Evolutionary conservation across 73 alveolate species (phyloP), one percentile per base, ranked within the genome.

Genomic region (Paramecium octaurelia): DNA sequence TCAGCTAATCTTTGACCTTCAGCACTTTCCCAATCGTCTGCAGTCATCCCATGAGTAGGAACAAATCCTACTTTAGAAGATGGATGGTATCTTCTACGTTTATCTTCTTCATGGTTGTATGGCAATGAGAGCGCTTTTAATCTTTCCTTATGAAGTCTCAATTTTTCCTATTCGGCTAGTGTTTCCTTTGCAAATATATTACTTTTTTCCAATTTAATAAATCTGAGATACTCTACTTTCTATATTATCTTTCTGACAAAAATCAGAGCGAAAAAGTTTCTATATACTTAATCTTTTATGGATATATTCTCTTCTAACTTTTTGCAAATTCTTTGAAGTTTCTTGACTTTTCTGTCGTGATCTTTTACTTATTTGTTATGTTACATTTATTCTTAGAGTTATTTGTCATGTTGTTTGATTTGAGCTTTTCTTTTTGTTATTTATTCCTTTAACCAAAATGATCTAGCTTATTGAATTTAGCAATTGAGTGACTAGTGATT

Each of bases 181-280:
- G 84, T 64, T 64, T 89, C 88, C 29, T 71, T 9, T 23, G 6
- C 20, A 70, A 31, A 71, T 14, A 31, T 87, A 40, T 23, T 68
- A 21, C 43, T 64, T 87, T 29, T 43, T 27, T 64, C 85, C 88
- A 12, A 7, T 64, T 89, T 44, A 77, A 70, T 6, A 46, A 18
- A 89, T 46, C 69, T 29, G 10, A 10, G 35, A 59, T 38, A 89
- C 21, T 89, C 88, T 8, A 89, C 70, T 36, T 54, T 89, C 58
- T 89, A 23, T 2, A 89, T 89, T 44, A 83, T 69, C 9, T 89
- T 83, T 73, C 88, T 89, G 10, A 70, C 94, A 73, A 77, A 70
- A 21, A 58, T 40, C 11, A 58, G 34, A 35, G 85, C 90, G 24
- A 71, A 73, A 21, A 89, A 71, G 76, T 89, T 70, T 71, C 88